Evolutionary conservation across 208 protist genomes (phyloP).

Genomic region (Trypanosoma brucei): DNA sequence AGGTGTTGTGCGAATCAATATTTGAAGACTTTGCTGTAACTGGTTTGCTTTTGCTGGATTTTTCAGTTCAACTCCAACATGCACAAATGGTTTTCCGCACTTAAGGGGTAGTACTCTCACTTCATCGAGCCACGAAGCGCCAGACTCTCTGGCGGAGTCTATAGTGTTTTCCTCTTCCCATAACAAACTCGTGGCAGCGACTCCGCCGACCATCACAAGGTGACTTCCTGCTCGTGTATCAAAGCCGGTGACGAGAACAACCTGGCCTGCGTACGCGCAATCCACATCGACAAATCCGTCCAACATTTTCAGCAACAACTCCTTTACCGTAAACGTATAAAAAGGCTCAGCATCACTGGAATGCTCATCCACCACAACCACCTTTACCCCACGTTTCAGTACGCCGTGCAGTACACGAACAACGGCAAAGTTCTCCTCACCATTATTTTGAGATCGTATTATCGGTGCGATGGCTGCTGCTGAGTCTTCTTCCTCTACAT

Average conservation of each 20-base stretch:
- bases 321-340: constrained; percentile 34
- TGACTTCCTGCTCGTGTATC: constrained; percentile 43
- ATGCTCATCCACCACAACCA: constrained; percentile 65
- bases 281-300: constrained; percentile 52
- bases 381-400: constrained; percentile 24
- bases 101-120: constrained; percentile 36
- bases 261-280: constrained; percentile 53
- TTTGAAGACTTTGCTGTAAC: constrained; percentile 93
- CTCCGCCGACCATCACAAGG: constrained; percentile 50
- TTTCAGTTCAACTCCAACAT: constrained; percentile 96
- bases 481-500: constrained; percentile 10
- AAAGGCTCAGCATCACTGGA: constrained; percentile 64
- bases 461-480: constrained; percentile 55
- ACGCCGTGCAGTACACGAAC: constrained; percentile 57
- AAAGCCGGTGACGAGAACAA: constrained; percentile 60
- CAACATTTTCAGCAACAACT: constrained; percentile 43
- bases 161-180: constrained; percentile 24
- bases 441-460: constrained; percentile 41
- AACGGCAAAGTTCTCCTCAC: constrained; percentile 41
- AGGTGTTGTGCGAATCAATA: constrained; percentile 90
- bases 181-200: constrained; percentile 30
- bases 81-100: constrained; percentile 64
- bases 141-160: constrained; percentile 11
- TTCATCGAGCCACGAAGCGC: constrained; percentile 40
- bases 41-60: constrained; percentile 92